Evolutionary conservation across 257 asterid species (phyloP).

Genomic region (Cinchona pubescens): DNA sequence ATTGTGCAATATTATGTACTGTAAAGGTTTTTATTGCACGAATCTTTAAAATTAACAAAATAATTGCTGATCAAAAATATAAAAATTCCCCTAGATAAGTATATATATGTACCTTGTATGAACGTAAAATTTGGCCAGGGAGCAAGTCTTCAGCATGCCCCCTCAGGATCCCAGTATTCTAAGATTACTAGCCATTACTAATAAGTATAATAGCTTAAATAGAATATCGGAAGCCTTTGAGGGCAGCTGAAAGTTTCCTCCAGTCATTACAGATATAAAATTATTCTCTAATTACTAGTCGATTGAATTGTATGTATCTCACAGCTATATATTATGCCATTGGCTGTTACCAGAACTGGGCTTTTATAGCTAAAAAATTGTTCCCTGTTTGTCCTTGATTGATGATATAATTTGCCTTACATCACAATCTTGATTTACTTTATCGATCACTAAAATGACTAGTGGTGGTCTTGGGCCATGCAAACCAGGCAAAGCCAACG

Average conservation of each 20-base stretch:
- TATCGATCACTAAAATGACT: conserved; percentile 15
- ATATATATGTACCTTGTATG: background rate
- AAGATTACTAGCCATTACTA: background rate
- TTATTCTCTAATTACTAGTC: no score
- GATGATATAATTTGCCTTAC: conserved; percentile 4
- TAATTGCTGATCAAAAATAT: no score
- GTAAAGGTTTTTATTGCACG: no score
- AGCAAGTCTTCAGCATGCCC: conserved; percentile 6
- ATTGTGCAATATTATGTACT: no score
- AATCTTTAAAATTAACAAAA: no score
- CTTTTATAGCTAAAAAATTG: background rate
- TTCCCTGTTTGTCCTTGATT: background rate
- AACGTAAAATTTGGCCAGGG: background rate
- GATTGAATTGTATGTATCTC: background rate
- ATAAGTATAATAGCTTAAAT: background rate
- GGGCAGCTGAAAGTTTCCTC: conserved; percentile 18
- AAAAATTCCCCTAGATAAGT: no score
- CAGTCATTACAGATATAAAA: background rate
- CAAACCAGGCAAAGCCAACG: conserved; percentile 20
- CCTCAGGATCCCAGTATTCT: background rate
- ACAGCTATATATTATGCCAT: conserved; percentile 11
- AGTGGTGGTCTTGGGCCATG: conserved; percentile 12
- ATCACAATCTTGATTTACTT: conserved; percentile 1
- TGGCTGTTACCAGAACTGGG: background rate
- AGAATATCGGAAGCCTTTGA: conserved; percentile 19